Evolutionary conservation across 148 eudicot genomes (phyloP), one percentile per base, ranked within the genome.

Genomic region (Vaccinium myrtillus): DNA sequence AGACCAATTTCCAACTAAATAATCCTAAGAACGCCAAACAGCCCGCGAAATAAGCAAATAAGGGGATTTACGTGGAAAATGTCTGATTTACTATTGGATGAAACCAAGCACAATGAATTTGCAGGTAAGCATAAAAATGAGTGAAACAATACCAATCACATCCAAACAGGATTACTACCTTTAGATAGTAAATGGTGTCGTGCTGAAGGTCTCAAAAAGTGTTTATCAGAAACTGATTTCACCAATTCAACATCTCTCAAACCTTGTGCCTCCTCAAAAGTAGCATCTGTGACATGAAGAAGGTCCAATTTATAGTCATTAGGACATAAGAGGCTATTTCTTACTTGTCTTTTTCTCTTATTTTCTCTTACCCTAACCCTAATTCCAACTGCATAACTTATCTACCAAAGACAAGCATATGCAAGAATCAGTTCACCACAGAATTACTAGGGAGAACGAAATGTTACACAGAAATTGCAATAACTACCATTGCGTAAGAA

Each of bases 191-290:
- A 88, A 78, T 85, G 88, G 83, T 89, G 87, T 76, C 91, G 93
- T 90, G 92, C 87, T 79, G 92, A 88, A 67, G 94, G 92, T 85
- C 92, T 92, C 90, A 88, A 86, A 86, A 88, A 87, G 86, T 89
- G 90, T 88, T 91, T 89, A 76, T 89, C 89, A 9, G 93, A 85
- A 79, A 76, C 90, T 63, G 90, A 82, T 84, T 83, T 88, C 82
- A 82, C 92, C 91, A 93, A 84, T 83, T 90, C 94, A 81, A 88
- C 89, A 80, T 87, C 87, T 87, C 80, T 88, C 76, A 87, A 81
- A 86, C 81, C 87, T 84, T 84, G 86, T 81, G 89, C 91, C 85
- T 85, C 91, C 82, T 92, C 92, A 85, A 88, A 78, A 67, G 83
- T 71, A 59, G 85, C 87, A 88, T 87, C 93, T 91, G 91, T 82